phyloP scores from a whole-genome alignment of 1,284 basidiomycete species.

The Trametes pubescens region DNA sequence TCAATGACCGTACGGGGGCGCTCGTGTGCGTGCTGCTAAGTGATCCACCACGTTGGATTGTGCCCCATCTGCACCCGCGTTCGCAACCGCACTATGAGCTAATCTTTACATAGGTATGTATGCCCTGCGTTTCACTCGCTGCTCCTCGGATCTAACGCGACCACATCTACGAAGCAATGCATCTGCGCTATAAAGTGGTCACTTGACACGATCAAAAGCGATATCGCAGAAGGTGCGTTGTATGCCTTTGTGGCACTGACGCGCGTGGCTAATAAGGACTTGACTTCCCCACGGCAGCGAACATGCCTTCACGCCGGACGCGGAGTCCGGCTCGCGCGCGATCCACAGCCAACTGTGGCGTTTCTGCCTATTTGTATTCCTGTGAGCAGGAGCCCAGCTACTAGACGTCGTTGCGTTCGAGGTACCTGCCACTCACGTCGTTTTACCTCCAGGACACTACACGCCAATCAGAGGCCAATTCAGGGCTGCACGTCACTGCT shows the following conservation, averaged over 20 bases:
- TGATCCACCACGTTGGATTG: neutral
- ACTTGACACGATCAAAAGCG: neutral
- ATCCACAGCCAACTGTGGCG: neutral
- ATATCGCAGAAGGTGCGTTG: neutral
- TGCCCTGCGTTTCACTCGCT: neutral
- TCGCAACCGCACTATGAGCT: neutral
- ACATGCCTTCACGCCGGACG: neutral
- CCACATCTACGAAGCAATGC: neutral
- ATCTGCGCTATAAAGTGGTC: neutral
- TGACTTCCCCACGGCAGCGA: neutral
- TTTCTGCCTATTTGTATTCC: too few relatives aligned
- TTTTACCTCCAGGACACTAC: neutral
- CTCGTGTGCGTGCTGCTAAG: neutral
- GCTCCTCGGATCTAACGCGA: neutral
- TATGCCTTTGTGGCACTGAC: neutral
- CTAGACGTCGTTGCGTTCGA: neutral
- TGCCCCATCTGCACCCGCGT: neutral
- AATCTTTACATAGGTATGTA: neutral
- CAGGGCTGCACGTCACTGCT: slow-evolving; percentile 3
- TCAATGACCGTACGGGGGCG: neutral
- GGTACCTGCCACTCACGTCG: neutral
- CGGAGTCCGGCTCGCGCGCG: neutral
- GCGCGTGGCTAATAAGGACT: neutral
- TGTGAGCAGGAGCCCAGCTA: too few relatives aligned
- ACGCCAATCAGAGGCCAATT: slow-evolving; percentile 8